Evolutionary conservation across 139 green algal genomes (phyloP), one percentile per base, ranked within the genome.

Genomic region (Picochlorum sp.): DNA sequence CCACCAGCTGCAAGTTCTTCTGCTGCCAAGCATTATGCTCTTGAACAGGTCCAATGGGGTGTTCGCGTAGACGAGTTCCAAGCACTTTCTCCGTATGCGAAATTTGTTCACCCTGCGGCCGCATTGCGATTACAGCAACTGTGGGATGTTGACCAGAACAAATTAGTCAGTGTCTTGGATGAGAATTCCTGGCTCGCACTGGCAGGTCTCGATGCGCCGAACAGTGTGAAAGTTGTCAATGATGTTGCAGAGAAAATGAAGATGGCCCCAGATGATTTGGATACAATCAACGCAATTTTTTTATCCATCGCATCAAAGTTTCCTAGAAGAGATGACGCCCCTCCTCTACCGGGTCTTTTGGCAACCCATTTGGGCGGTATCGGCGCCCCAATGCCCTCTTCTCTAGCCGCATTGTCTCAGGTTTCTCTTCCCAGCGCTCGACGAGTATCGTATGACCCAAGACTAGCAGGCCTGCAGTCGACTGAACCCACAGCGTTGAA

Each of bases 1-100:
- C 55, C 33, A 16, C 40, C 30, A 26, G 26, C 24, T 16, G 24
- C 37, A 1, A 9, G n/a, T n/a, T n/a, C n/a, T n/a, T n/a, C n/a
- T n/a, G n/a, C 35, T 14, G 20, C 35, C 30, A 62, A 45, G 37
- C 56, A 72, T 47, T 61, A 50, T 44, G 64, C 39, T 20, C 9
- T 66, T 26, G 78, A 81, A 59, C 75, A 85, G 65, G 6, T 61
- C 35, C 40, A 64, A 45, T 65, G 64, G 61, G 78, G 78, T 14
- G 75, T 85, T n/a, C 67, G 78, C 8, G 55, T 85, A 14, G 66
- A 81, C 20, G 78, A 85, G 60, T 79, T 85, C 31, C 78, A 85
- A 53, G 51, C 50, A 35, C 65, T 85, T 18, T 74, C 68, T 25
- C 50, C 52, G 0, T 47, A 69, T 56, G 78, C 74, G 14, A 53